These are phyloP conservation scores for Cyclotella kingstonii DNA, from an alignment of 108 stramenopile genomes.

Conservation along the genomic window DNA sequence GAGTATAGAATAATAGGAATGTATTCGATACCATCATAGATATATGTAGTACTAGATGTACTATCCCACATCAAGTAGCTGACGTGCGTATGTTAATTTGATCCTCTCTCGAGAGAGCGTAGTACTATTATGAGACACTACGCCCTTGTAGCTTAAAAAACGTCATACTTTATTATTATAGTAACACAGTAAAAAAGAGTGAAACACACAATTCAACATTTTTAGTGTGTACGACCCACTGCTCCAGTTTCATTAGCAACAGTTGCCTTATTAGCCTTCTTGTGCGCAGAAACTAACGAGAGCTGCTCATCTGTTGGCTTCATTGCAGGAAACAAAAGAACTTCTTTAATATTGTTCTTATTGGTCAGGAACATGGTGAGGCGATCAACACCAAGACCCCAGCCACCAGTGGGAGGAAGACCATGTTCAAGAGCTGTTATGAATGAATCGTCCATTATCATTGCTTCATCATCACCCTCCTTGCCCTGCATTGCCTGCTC, in stretches of 20 bases:
- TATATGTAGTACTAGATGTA: too few relatives aligned
- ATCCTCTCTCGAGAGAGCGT: too few relatives aligned
- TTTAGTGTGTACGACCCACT: conserved; percentile 26
- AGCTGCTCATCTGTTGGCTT: conserved; percentile 94
- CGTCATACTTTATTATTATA: neutral
- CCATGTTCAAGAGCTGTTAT: conserved; percentile 97
- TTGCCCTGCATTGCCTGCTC: conserved; percentile 93
- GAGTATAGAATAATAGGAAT: too few relatives aligned
- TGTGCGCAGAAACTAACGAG: conserved; percentile 66
- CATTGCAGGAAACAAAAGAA: conserved; percentile 99
- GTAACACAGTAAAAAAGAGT: neutral
- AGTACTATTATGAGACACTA: too few relatives aligned
- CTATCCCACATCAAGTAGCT: too few relatives aligned
- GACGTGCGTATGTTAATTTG: too few relatives aligned
- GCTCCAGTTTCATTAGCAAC: conserved; percentile 22
- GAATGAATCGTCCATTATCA: conserved; percentile 97
- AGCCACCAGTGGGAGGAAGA: conserved; percentile 98
- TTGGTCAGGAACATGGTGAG: conserved; percentile 99
- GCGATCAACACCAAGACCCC: conserved; percentile 98
- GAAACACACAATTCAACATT: neutral
- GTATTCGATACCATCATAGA: too few relatives aligned
- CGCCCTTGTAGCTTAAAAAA: too few relatives aligned
- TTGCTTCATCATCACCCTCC: conserved; percentile 99
- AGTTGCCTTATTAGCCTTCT: conserved; percentile 37
- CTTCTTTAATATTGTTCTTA: conserved; percentile 99